phyloP scores from a whole-genome alignment of 78 protist species.

The Dictyostelium capitatum region DNA sequence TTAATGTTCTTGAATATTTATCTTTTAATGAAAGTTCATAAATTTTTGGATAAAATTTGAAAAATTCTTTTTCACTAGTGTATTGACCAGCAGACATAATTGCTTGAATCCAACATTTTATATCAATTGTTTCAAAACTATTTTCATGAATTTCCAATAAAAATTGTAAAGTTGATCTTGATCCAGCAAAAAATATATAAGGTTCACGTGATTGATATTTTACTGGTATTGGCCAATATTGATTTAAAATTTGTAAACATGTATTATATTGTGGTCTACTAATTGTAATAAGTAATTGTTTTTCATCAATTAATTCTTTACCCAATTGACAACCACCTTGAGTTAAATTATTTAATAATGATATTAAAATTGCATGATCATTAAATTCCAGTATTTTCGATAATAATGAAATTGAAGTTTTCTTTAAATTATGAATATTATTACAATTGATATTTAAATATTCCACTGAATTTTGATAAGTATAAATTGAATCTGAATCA shows the following conservation, averaged over 20 bases:
- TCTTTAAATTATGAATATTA: neutral
- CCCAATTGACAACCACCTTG: neutral
- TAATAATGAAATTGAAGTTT: neutral
- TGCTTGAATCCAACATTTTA: neutral
- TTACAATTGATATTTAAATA: neutral
- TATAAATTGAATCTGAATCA: neutral
- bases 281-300: neutral
- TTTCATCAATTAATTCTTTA: neutral
- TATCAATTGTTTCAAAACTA: neutral
- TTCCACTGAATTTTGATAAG: neutral
- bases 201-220: slow-evolving; percentile 20
- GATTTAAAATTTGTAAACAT: neutral
- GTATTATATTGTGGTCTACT: neutral
- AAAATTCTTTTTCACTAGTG: neutral
- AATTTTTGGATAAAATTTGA: slow-evolving; percentile 19
- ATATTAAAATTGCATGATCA: neutral
- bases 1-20: slow-evolving; percentile 5
- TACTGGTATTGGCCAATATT: neutral
- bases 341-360: neutral
- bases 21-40: neutral
- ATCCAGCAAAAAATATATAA: slow-evolving; percentile 19
- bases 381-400: slow-evolving; percentile 14
- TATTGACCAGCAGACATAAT: neutral
- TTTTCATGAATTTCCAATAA: neutral
- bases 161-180: neutral